Percentiles rank a stretch among this genome's conserved stretches.
phyloP scores from a whole-genome alignment of 768 basidiomycete genomes.

The Calocybe cyanea region DNA sequence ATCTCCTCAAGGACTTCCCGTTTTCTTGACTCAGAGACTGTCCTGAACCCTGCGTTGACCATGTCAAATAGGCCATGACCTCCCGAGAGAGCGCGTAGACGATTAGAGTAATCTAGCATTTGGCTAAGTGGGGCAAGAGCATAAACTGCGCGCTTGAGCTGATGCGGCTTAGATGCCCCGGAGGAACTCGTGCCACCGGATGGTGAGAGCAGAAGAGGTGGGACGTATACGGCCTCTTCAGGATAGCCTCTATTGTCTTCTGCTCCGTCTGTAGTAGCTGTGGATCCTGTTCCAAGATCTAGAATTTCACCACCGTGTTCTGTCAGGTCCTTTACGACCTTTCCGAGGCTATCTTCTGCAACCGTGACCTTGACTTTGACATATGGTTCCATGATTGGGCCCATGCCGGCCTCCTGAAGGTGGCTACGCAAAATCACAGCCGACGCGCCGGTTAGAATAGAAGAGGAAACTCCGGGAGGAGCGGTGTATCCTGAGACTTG shows the following conservation, averaged over 20 bases:
- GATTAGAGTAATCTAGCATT: constrained; percentile 77
- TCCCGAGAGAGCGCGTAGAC: constrained; percentile 76
- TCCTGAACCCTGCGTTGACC: constrained; percentile 70
- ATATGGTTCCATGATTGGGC: constrained; percentile 78
- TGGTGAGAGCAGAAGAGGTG: constrained; percentile 74
- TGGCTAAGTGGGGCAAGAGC: constrained; percentile 76
- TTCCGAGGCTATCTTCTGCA: constrained; percentile 64
- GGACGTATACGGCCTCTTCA: constrained; percentile 69
- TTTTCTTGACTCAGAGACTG: constrained; percentile 58
- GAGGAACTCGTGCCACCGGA: constrained; percentile 38
- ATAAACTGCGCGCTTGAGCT: constrained; percentile 59
- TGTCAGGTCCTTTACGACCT: constrained; percentile 79
- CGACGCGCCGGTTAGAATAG: constrained; percentile 61
- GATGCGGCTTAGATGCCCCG: constrained; percentile 28
- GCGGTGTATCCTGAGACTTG: constrained; percentile 43
- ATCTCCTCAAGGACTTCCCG: constrained; percentile 76
- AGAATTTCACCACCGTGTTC: constrained; percentile 79
- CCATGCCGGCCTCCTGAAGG: constrained; percentile 60
- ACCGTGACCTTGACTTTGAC: constrained; percentile 66
- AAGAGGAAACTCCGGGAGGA: constrained; percentile 39
- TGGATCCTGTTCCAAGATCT: constrained; percentile 53
- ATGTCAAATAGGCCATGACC: constrained; percentile 83
- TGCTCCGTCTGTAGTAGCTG: constrained; percentile 27
- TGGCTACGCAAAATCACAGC: constrained; percentile 60
- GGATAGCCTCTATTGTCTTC: constrained; percentile 44